Evolutionary conservation across 2,329 filamentous ascomycete genomes (phyloP).

Genomic region (Huntiella omanensis): DNA sequence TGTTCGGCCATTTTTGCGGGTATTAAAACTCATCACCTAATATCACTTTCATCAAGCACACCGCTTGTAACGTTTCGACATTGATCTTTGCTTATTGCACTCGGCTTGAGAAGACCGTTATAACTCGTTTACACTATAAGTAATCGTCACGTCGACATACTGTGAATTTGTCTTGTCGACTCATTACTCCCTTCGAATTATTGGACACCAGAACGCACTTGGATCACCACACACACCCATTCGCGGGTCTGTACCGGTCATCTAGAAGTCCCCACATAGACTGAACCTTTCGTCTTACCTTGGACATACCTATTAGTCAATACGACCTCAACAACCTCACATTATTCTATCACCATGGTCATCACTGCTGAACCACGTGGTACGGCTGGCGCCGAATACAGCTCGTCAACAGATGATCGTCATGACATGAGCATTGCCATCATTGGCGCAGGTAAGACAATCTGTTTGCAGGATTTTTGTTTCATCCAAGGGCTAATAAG

Average conservation of each 20-base stretch:
- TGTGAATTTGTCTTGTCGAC: too few species aligned
- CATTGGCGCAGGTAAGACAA: conserved; percentile 30
- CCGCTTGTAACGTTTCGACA: too few species aligned
- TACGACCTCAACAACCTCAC: not conserved
- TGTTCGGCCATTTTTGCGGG: too few species aligned
- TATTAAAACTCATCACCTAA: too few species aligned
- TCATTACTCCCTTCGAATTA: too few species aligned
- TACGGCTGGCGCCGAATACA: not conserved
- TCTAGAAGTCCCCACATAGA: not conserved
- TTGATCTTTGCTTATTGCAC: too few species aligned
- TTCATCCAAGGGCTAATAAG: not conserved
- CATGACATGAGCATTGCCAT: conserved; percentile 27
- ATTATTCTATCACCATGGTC: conserved; percentile 8
- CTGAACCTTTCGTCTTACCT: not conserved
- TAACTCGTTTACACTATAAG: too few species aligned
- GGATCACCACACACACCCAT: too few species aligned
- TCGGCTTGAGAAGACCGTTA: too few species aligned
- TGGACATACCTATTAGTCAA: not conserved
- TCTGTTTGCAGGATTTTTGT: not conserved
- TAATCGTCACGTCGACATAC: too few species aligned
- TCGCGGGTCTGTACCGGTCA: not conserved
- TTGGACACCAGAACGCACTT: too few species aligned
- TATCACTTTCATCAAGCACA: too few species aligned
- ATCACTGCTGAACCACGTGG: not conserved
- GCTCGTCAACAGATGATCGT: not conserved